phyloP scores from a whole-genome alignment of 345 rosid genomes.

The Ricinus communis region DNA sequence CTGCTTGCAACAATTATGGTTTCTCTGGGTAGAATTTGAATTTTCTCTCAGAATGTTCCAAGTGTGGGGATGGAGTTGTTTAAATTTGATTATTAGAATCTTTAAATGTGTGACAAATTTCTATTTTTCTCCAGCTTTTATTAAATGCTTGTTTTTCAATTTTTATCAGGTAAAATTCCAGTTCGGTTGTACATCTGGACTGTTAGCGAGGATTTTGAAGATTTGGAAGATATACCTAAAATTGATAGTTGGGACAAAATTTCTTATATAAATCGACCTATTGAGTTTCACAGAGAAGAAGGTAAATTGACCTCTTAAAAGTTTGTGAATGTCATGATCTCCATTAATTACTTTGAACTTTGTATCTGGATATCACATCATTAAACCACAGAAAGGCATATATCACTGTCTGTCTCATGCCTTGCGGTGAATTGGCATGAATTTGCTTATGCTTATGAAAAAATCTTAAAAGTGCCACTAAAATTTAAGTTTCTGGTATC shows the following conservation, averaged over 20 bases:
- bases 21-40: not conserved
- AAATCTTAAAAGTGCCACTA: not conserved
- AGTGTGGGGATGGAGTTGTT: not conserved
- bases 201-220: conserved; percentile 56
- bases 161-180: conserved; percentile 71
- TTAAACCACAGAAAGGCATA: not conserved
- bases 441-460: not conserved
- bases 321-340: not conserved
- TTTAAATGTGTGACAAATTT: not conserved
- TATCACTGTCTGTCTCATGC: not conserved
- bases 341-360: not conserved
- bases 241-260: conserved; percentile 83
- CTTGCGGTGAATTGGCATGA: not conserved
- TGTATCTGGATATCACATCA: no score
- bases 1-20: not conserved
- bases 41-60: not conserved
- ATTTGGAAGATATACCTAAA: conserved; percentile 58
- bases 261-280: conserved; percentile 70
- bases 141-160: conserved; percentile 7
- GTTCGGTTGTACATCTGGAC: conserved; percentile 72
- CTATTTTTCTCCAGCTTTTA: conserved; percentile 1
- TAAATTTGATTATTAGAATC: not conserved
- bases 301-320: conserved; percentile 36
- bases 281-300: conserved; percentile 68
- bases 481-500: no score